These are phyloP conservation scores for Flammula alnicola DNA, from an alignment of 1,284 basidiomycete species.

Conservation along the genomic window DNA sequence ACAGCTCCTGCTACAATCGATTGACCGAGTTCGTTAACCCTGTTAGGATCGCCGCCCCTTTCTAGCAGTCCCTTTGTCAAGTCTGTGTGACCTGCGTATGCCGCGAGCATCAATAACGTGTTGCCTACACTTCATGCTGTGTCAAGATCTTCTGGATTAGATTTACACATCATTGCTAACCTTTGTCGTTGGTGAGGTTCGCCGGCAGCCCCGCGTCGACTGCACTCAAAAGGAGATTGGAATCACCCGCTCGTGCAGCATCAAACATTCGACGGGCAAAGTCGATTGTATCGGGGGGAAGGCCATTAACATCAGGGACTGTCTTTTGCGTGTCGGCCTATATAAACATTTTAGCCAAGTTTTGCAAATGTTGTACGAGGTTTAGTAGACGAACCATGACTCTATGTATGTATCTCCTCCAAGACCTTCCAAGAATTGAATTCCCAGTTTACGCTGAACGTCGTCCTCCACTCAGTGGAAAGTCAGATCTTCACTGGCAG, in stretches of 20 bases:
- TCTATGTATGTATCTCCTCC: neutral
- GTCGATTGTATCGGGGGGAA: conserved; percentile 54
- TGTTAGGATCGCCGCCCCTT: conserved; percentile 70
- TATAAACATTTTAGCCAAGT: neutral
- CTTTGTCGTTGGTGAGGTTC: conserved; percentile 79
- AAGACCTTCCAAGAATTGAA: no score
- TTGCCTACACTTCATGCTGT: conserved; percentile 55
- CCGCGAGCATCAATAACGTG: conserved; percentile 82
- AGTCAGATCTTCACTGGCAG: no score
- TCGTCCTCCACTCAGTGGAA: no score
- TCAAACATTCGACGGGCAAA: conserved; percentile 82
- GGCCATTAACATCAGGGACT: conserved; percentile 25
- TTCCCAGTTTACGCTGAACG: no score
- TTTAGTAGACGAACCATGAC: conserved; percentile 4
- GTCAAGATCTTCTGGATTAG: no score
- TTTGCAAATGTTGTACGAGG: neutral
- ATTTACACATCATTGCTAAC: no score
- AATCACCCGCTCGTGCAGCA: conserved; percentile 68
- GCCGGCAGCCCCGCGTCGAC: conserved; percentile 76
- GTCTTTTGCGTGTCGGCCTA: conserved; percentile 5
- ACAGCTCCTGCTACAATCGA: conserved; percentile 84
- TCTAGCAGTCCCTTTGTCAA: conserved; percentile 59
- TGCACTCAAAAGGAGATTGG: conserved; percentile 58
- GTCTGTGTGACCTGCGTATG: conserved; percentile 75
- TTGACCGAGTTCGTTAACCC: conserved; percentile 77